Evolutionary conservation across 495 filamentous ascomycete genomes (phyloP), one percentile per base, ranked within the genome.

Genomic region (Jackrogersella minutella): DNA sequence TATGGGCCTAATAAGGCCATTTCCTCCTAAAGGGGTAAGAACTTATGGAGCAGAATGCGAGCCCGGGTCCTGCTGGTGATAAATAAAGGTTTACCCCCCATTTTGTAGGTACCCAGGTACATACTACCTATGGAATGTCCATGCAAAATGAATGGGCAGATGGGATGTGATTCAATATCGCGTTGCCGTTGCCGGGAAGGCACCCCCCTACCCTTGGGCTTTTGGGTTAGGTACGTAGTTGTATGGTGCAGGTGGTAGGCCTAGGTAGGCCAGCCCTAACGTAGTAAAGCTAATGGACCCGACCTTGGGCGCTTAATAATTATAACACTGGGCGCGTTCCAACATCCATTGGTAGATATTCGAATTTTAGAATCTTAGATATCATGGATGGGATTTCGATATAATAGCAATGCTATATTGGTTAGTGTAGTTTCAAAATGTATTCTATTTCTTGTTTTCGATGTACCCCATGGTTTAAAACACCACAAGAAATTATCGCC

Each of bases 211-310:
- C 21, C 41, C 41, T 46, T 46, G 41, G 41, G 8, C 13, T 19
- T 39, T 40, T 28, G 34, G 33, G 24, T n/a, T n/a, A n/a, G n/a
- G n/a, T n/a, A n/a, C n/a, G n/a, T n/a, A n/a, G n/a, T n/a, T n/a
- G n/a, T n/a, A n/a, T n/a, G n/a, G n/a, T n/a, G n/a, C n/a, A n/a
- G n/a, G n/a, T n/a, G n/a, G n/a, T n/a, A n/a, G n/a, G n/a, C n/a
- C n/a, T 31, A 37, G 11, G 11, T 55, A 39, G 52, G 19, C 58
- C 50, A 62, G 59, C 59, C 59, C 59, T 62, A 62, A n/a, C n/a
- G n/a, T n/a, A n/a, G n/a, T n/a, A n/a, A 62, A 30, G 14, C 41
- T 50, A 61, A 50, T 37, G 58, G 49, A 54, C 26, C 17, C 24
- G 39, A 60, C 34, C 57, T 22, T 19, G 11, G 24, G 34, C 11